These are phyloP conservation scores for Lichtheimia hyalospora DNA, from an alignment of 371 early-diverging fungal species.

Conservation along the genomic window DNA sequence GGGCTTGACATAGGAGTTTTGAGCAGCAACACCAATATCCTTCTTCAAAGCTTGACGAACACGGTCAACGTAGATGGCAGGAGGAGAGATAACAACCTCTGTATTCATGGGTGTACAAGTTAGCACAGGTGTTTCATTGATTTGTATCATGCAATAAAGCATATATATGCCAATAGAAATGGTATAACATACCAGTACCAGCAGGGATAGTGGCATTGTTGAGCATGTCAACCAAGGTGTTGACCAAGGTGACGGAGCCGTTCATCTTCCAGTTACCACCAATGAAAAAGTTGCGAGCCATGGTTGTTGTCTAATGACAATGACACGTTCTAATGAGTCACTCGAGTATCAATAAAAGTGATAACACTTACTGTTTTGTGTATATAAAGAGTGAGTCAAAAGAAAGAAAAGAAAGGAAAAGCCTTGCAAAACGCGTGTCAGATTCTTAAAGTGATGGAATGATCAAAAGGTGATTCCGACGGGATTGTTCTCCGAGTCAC, in stretches of 20 bases:
- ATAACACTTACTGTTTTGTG: not conserved
- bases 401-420: constrained; percentile 3
- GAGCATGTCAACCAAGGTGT: constrained; percentile 72
- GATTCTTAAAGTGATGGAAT: not conserved
- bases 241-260: constrained; percentile 75
- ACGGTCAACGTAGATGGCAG: constrained; percentile 87
- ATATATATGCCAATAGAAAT: not conserved
- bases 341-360: not conserved
- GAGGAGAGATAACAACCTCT: constrained; percentile 99
- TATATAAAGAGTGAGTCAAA: not conserved
- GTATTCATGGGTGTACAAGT: not conserved
- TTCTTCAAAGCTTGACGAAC: constrained; percentile 75
- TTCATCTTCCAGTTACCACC: constrained; percentile 98
- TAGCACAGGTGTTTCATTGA: no score
- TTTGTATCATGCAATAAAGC: not conserved
- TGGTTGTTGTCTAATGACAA: constrained; percentile 6
- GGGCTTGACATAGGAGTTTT: constrained; percentile 88
- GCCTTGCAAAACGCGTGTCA: not conserved
- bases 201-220: constrained; percentile 64
- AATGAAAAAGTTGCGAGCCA: constrained; percentile 71
- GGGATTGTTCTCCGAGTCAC: constrained; percentile 6
- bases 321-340: no score
- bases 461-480: not conserved
- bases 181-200: constrained; percentile 36
- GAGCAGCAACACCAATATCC: constrained; percentile 93